A percentile compares a stretch with the other conserved stretches of the same genome.
Conservation (phyloP, 257 asterid genomes). For the Cordia subcordata region DNA sequence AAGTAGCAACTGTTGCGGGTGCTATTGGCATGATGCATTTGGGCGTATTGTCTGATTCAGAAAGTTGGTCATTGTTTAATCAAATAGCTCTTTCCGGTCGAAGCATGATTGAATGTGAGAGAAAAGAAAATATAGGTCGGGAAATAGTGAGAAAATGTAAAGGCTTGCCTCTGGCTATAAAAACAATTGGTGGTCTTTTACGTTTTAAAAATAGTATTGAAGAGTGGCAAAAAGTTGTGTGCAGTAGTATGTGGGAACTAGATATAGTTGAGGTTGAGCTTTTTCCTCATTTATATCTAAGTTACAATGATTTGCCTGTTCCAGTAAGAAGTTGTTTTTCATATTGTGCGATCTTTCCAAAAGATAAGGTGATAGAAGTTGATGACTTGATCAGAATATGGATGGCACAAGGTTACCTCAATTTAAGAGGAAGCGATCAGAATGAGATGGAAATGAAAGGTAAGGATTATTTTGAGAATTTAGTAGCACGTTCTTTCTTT, state of each 20-base stretch:
- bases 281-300: too few relatives aligned
- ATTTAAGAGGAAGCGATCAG: slow-evolving; percentile 4
- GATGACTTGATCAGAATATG: slow-evolving; percentile 19
- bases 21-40: slow-evolving; percentile 5
- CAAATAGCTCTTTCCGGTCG: slow-evolving; percentile 14
- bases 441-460: slow-evolving; percentile 16
- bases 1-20: slow-evolving; percentile 15
- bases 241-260: slow-evolving; percentile 21
- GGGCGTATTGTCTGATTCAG: slow-evolving; percentile 13
- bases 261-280: slow-evolving; percentile 10
- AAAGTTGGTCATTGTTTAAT: slow-evolving; percentile 25
- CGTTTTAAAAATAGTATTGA: slow-evolving; percentile 11
- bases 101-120: slow-evolving; percentile 11
- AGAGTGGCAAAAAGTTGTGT: slow-evolving; percentile 20
- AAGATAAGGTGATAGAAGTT: slow-evolving; percentile 12
- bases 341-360: slow-evolving; percentile 21
- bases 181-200: slow-evolving; percentile 18
- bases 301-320: slow-evolving; percentile 16
- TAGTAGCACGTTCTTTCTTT: slow-evolving; percentile 12
- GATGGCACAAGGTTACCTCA: slow-evolving; percentile 23
- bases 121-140: slow-evolving; percentile 15
- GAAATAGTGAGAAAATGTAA: slow-evolving; percentile 21
- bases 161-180: too few relatives aligned
- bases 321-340: slow-evolving; percentile 16
- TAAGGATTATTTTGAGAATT: slow-evolving; percentile 16